Conservation (phyloP, 2,329 filamentous ascomycete species). For the Pseudocercospora musae region DNA sequence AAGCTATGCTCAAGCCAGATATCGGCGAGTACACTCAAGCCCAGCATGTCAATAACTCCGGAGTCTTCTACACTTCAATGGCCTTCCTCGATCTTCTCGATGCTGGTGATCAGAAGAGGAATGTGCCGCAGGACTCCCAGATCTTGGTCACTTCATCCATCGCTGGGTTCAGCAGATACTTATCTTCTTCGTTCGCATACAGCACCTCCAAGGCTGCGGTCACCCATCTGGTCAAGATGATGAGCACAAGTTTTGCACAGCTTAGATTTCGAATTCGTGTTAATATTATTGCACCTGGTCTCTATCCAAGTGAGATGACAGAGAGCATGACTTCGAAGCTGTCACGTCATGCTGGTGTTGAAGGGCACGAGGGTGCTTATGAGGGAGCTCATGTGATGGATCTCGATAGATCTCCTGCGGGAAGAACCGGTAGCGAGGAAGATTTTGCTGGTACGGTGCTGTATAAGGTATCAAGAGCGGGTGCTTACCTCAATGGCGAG, state of each 20-base stretch:
- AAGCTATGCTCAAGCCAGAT: constrained; percentile 22
- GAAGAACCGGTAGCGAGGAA: constrained; percentile 57
- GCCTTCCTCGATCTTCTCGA: constrained; percentile 43
- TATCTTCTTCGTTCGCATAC: constrained; percentile 42
- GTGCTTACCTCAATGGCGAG: constrained; percentile 64
- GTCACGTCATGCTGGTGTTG: constrained; percentile 20
- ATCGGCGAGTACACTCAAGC: constrained; percentile 36
- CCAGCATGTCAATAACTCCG: constrained; percentile 39
- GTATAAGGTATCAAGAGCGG: constrained; percentile 62
- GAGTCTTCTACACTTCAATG: constrained; percentile 39
- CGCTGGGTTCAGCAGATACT: constrained; percentile 41
- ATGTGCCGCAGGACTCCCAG: constrained; percentile 39
- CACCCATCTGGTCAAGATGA: constrained; percentile 50
- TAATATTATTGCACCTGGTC: constrained; percentile 48
- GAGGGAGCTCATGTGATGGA: constrained; percentile 54
- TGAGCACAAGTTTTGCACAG: constrained; percentile 43
- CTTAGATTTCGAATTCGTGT: constrained; percentile 45
- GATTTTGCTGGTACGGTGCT: constrained; percentile 65
- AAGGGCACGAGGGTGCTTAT: constrained; percentile 28
- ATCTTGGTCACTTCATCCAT: constrained; percentile 49
- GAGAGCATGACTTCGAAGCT: constrained; percentile 14
- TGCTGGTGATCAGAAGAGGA: constrained; percentile 41
- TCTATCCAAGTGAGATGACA: constrained; percentile 35
- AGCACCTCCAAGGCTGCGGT: constrained; percentile 47
- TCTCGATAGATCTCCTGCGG: constrained; percentile 52